These are phyloP conservation scores for Xylariales sp. DNA, from an alignment of 2,329 filamentous ascomycete genomes.

Conservation along the genomic window DNA sequence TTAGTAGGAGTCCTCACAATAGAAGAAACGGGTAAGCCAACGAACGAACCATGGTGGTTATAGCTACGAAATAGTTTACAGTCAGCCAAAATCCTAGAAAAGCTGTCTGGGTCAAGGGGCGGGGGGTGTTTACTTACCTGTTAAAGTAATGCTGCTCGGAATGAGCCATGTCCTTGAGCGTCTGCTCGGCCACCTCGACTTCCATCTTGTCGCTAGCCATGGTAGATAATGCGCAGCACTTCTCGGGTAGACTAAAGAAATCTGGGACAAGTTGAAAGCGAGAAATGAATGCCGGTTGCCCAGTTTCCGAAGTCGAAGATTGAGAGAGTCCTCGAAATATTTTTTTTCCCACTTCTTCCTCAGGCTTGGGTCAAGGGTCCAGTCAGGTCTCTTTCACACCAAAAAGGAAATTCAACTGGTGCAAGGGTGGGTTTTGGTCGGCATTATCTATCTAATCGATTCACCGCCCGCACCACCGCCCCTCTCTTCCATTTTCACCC, in stretches of 20 bases:
- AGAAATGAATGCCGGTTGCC: constrained; percentile 35
- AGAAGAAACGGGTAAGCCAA: constrained; percentile 51
- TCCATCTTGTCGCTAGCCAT: constrained; percentile 63
- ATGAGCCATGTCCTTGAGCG: constrained; percentile 82
- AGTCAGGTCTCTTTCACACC: constrained; percentile 31
- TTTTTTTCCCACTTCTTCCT: constrained; percentile 31
- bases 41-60: constrained; percentile 94
- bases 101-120: neutral
- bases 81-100: constrained; percentile 42
- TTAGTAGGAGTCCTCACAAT: constrained; percentile 38
- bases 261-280: constrained; percentile 30
- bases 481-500: constrained; percentile 11
- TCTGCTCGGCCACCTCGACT: constrained; percentile 69
- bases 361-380: constrained; percentile 35
- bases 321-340: constrained; percentile 15
- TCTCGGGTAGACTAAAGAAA: constrained; percentile 23
- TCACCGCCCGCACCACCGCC: constrained; percentile 38
- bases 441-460: constrained; percentile 34
- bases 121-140: constrained; percentile 68
- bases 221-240: constrained; percentile 25
- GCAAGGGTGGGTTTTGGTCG: constrained; percentile 29
- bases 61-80: constrained; percentile 69
- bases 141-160: constrained; percentile 99
- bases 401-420: constrained; percentile 39
- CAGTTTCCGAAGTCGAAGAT: constrained; percentile 30